Evolutionary conservation across 306 rosid genomes (phyloP).

Genomic region (Sphenostylis stenocarpa): DNA sequence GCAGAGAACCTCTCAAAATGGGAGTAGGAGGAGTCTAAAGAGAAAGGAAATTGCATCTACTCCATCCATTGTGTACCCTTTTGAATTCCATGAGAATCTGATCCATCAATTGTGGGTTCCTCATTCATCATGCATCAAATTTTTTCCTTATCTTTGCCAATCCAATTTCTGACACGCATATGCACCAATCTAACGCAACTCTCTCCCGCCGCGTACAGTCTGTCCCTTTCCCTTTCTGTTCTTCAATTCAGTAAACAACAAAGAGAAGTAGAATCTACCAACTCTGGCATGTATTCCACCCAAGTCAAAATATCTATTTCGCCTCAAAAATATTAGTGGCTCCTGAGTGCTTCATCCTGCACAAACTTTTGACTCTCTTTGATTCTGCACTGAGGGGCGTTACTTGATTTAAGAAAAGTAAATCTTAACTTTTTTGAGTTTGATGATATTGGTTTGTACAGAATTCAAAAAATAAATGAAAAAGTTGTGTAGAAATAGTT

Average conservation of each 20-base stretch:
- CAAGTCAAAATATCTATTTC: conserved; percentile 12
- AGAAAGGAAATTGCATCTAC: conserved; percentile 35
- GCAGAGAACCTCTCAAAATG: conserved; percentile 42
- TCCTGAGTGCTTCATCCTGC: conserved; percentile 29
- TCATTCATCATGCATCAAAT: conserved; percentile 27
- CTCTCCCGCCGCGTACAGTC: conserved; percentile 42
- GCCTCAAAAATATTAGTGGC: neutral
- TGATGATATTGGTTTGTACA: neutral
- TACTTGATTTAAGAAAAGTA: conserved; percentile 25
- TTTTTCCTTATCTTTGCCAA: conserved; percentile 14
- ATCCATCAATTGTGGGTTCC: conserved; percentile 52
- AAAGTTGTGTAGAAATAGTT: neutral
- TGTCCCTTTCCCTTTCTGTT: neutral
- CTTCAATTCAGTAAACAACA: conserved; percentile 3
- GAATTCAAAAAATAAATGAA: neutral
- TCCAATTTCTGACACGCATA: neutral
- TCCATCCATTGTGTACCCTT: conserved; percentile 48
- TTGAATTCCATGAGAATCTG: conserved; percentile 44
- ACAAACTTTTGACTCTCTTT: conserved; percentile 48
- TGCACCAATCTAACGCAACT: conserved; percentile 29
- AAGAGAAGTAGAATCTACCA: conserved; percentile 20
- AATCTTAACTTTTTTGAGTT: neutral
- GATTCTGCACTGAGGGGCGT: conserved; percentile 40
- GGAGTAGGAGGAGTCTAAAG: conserved; percentile 15
- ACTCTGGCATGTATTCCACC: conserved; percentile 10